Evolutionary conservation across 2,329 filamentous ascomycete genomes (phyloP), one percentile per base, ranked within the genome.

Genomic region (Aspergillus sp.): DNA sequence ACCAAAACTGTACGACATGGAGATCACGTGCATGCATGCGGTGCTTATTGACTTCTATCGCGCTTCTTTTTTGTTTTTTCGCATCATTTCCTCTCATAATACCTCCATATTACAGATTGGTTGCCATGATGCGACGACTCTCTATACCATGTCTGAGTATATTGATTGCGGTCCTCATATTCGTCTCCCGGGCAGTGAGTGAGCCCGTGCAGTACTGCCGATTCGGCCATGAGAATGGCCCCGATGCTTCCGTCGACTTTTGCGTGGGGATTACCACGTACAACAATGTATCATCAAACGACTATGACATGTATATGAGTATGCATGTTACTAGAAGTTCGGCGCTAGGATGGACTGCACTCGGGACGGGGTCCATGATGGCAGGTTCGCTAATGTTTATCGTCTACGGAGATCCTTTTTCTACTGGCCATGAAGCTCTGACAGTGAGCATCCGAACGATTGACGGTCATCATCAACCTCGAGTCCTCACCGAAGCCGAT

Each of bases 151-250:
- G 25, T 7, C 17, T 50, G 25, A 37, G 7, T 11, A 33, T 47
- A 12, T 15, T 35, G 15, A 45, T 12, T 46, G 14, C 23, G 14
- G 8, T 45, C 15, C 37, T 56, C 6, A 21, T 56, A 47, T 12
- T 31, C 45, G 39, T 17, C 23, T 40, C 14, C 9, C 12, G 33
- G n/a, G 35, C 23, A 14, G 51, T n/a, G 17, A 46, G 41, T 37
- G 35, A 61, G 9, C 49, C 53, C 9, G 55, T 60, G 6, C 58
- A 60, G 23, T 60, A 60, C 19, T 60, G 58, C 46, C 35, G 52
- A 33, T 60, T 46, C 23, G 58, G 58, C 40, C 35, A 60, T 25
- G 33, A 25, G 3, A 19, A 48, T 14, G 27, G n/a, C 15, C 40
- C 46, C 3, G 31, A 47, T 48, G 54, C 19, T 19, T 39, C 43